Evolutionary conservation across 75 land plant genomes (phyloP).

Genomic region (Pinus albicaulis): DNA sequence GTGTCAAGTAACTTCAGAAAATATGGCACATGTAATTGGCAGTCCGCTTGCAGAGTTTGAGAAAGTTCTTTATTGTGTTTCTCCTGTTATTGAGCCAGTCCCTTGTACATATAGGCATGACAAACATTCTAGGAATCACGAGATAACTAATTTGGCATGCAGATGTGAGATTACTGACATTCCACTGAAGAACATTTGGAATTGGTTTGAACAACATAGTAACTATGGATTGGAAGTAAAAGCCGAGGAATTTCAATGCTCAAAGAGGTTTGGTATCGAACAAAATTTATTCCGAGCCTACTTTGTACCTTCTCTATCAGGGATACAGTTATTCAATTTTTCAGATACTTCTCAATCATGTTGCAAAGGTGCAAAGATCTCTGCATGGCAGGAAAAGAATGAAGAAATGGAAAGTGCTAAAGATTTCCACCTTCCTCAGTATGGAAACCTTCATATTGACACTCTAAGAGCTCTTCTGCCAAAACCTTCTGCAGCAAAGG

Average conservation of each 20-base stretch:
- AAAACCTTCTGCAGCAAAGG: constrained; percentile 6
- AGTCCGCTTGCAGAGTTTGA: constrained; percentile 63
- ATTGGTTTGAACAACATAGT: constrained; percentile 81
- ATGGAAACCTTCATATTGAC: constrained; percentile 16
- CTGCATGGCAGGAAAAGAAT: background rate
- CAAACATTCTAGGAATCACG: constrained; percentile 4
- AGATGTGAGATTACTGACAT: constrained; percentile 37
- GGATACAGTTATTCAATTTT: constrained; percentile 59
- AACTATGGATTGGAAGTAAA: constrained; percentile 72
- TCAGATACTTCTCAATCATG: constrained; percentile 4
- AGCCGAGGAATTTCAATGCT: constrained; percentile 17
- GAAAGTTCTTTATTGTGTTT: constrained; percentile 30
- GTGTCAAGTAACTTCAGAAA: constrained; percentile 29
- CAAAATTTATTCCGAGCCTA: constrained; percentile 38
- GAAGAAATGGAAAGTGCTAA: background rate
- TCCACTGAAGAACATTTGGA: constrained; percentile 51
- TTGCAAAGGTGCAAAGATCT: background rate
- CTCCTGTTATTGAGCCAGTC: constrained; percentile 34
- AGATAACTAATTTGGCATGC: constrained; percentile 19
- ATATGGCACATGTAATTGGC: constrained; percentile 26
- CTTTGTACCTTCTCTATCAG: constrained; percentile 79
- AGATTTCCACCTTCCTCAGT: constrained; percentile 8
- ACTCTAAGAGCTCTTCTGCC: constrained; percentile 20
- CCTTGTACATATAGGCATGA: background rate
- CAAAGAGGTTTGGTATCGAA: constrained; percentile 14